phyloP scores from a whole-genome alignment of 495 filamentous ascomycete species.

The Hypoxylon perforatum region DNA sequence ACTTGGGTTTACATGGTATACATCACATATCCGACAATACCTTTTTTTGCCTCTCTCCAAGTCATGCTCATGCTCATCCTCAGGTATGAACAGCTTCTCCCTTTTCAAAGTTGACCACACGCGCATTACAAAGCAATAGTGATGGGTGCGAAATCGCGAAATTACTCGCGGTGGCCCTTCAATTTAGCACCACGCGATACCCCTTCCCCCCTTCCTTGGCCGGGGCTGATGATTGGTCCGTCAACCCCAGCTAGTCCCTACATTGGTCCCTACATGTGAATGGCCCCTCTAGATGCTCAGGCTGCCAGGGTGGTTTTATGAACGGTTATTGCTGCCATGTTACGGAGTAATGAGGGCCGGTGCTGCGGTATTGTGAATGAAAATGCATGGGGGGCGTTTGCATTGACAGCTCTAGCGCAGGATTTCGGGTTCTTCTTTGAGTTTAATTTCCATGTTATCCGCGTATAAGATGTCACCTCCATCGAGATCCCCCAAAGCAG shows the following conservation, averaged over 20 bases:
- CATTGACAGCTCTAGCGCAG: conserved; percentile 3
- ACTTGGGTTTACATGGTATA: no score
- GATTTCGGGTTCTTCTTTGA: background rate
- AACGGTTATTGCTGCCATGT: conserved; percentile 5
- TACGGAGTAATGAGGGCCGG: conserved; percentile 20
- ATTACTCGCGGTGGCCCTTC: conserved; percentile 20
- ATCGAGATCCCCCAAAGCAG: no score
- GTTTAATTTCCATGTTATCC: conserved; percentile 15
- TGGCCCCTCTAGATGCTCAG: conserved; percentile 8
- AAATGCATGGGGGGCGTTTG: background rate
- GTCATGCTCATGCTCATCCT: no score
- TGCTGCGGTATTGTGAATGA: conserved; percentile 17
- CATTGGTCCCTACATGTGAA: no score
- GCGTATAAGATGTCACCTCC: conserved; percentile 6
- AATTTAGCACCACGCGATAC: conserved; percentile 37
- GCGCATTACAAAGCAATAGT: conserved; percentile 18
- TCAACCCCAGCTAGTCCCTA: no score
- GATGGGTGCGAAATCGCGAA: conserved; percentile 15
- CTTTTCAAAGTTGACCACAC: conserved; percentile 1
- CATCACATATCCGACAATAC: no score
- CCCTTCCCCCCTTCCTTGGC: conserved; percentile 28
- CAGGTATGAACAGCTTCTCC: no score
- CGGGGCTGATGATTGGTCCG: background rate
- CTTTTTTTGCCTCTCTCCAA: no score
- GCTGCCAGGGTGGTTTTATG: conserved; percentile 24